Conservation (phyloP, 1,139 yeast genomes). For the Saccharomyces hybrid region DNA sequence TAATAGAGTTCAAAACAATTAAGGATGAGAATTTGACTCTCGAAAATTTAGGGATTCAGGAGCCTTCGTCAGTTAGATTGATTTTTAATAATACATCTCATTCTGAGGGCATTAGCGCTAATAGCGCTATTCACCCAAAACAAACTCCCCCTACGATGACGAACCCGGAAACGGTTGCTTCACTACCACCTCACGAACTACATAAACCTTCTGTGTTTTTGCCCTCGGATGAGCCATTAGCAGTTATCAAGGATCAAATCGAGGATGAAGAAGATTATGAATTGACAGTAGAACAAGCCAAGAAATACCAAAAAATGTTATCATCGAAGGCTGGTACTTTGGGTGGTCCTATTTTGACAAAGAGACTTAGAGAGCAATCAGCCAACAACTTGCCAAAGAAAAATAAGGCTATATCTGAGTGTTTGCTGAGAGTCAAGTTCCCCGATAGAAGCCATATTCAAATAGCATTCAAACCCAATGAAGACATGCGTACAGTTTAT, state of each 20-base stretch:
- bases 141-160: background rate
- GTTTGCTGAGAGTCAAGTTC: constrained; percentile 43
- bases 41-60: constrained; percentile 19
- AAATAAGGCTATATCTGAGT: constrained; percentile 17
- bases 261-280: constrained; percentile 35
- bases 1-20: constrained; percentile 5
- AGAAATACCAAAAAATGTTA: constrained; percentile 44
- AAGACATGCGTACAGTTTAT: constrained; percentile 36
- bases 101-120: no score
- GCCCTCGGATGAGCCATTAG: constrained; percentile 12
- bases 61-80: constrained; percentile 15
- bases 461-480: constrained; percentile 37
- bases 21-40: constrained; percentile 16
- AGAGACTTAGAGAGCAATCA: constrained; percentile 30
- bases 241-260: constrained; percentile 5
- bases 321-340: constrained; percentile 34
- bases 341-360: constrained; percentile 28
- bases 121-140: background rate
- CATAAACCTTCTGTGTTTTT: constrained; percentile 12
- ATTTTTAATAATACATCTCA: background rate
- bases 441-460: constrained; percentile 50
- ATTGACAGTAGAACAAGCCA: constrained; percentile 47
- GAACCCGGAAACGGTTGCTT: background rate
- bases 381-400: constrained; percentile 12
- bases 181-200: constrained; percentile 2